phyloP scores from a whole-genome alignment of 768 basidiomycete species.

The Pleurotus djamor region DNA sequence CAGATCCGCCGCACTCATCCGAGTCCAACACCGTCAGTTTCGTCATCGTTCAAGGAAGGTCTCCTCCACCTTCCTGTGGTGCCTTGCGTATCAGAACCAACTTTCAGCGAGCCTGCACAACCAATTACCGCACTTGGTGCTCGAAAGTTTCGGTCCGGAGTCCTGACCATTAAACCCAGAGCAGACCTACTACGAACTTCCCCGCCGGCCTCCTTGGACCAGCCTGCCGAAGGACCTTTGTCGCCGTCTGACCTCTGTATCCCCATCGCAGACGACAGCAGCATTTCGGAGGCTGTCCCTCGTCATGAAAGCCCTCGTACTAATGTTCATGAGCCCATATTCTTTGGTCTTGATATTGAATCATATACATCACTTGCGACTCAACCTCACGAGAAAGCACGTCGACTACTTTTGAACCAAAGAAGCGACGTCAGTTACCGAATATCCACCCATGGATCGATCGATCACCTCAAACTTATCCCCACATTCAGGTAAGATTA shows the following conservation, averaged over 20 bases:
- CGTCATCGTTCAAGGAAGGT: neutral
- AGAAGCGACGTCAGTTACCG: constrained; percentile 15
- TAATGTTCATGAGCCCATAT: neutral
- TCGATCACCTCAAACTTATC: constrained; percentile 25
- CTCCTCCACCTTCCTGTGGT: neutral
- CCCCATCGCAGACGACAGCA: too few relatives aligned
- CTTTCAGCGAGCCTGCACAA: neutral
- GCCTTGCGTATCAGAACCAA: too few relatives aligned
- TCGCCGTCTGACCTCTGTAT: too few relatives aligned
- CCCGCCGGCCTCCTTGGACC: neutral
- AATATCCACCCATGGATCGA: constrained; percentile 36
- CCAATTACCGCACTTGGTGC: neutral
- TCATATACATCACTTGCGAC: constrained; percentile 14
- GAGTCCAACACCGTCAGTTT: neutral
- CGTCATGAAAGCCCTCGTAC: too few relatives aligned
- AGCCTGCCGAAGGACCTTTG: too few relatives aligned
- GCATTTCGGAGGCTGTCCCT: too few relatives aligned
- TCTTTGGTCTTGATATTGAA: constrained; percentile 10
- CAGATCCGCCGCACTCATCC: neutral
- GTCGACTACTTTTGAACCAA: constrained; percentile 27
- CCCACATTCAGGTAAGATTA: constrained; percentile 17
- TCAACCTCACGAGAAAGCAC: constrained; percentile 32
- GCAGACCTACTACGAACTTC: neutral
- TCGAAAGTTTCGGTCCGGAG: constrained; percentile 5
- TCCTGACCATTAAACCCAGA: neutral